Base-by-base conservation (phyloP, 306 rosid genomes). In the Cajanus cajan region DNA sequence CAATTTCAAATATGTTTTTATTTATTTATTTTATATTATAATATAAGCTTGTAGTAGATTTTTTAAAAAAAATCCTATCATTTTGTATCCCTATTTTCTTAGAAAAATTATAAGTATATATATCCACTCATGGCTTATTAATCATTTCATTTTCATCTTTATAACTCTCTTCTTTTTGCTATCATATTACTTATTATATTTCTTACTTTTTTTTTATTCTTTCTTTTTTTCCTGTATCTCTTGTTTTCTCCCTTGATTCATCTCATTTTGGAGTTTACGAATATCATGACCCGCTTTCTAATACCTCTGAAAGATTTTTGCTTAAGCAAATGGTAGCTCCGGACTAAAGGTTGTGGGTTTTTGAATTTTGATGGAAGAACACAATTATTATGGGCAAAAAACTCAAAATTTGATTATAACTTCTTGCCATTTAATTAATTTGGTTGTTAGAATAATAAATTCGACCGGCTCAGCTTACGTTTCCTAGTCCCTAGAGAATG, bases 401-500 rank as follows among this genome's bases (percentile, higher is more conserved):
- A 19, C 4, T 24, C 68, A 59, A 8, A 64, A 40, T 8, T 54
- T 58, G 24, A 45, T 55, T 28, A 58, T 16, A 39, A 55, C 51
- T 40, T 45, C 28, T 50, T 63, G 6, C 24, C 10, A 59, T 19
- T 84, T 65, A 18, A 10, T 84, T 65, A 18, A 10, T 79, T 19
- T 68, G 68, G 51, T 28, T 48, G 6, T 9, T 69, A 39, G 16
- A 13, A 79, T 74, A 25, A 54, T n/a, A 62, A 50, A 77, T 41
- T 61, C 37, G 21, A 63, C 8, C 37, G 21, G 69, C 8, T 47
- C 14, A 24, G 36, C 59, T 14, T 67, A 64, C 14, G n/a, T 36
- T 36, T 8, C 69, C 25, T 65, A 69, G 65, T 63, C 67, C 57
- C 80, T 10, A 44, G 69, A 50, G 34, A 67, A 48, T 48, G 74